phyloP scores from a whole-genome alignment of 2,329 filamentous ascomycete genomes.

The Cladosporium colombiae region DNA sequence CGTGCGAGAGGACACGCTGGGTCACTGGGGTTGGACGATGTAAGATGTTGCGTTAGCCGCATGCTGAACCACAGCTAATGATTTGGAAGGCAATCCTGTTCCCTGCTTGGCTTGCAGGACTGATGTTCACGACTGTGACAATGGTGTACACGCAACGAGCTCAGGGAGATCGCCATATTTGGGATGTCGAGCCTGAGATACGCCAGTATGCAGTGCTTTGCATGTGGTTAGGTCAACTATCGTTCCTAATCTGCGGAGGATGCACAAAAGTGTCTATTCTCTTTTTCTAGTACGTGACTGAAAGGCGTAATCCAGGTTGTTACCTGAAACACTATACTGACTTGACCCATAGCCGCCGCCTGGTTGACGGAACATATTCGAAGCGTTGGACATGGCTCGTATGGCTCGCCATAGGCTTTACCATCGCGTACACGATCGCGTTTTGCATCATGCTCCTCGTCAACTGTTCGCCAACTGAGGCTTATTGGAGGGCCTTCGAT shows the following conservation, averaged over 20 bases:
- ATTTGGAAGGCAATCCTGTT: constrained; percentile 23
- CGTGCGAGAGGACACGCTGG: constrained; percentile 31
- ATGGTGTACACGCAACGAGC: constrained; percentile 29
- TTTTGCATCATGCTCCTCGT: constrained; percentile 40
- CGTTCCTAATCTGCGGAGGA: constrained; percentile 36
- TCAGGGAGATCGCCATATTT: constrained; percentile 39
- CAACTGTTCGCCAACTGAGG: constrained; percentile 43
- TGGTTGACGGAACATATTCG: constrained; percentile 37
- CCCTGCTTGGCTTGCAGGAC: constrained; percentile 26
- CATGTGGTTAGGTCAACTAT: constrained; percentile 37
- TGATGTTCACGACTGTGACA: constrained; percentile 27
- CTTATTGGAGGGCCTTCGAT: constrained; percentile 45
- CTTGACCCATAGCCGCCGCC: no score
- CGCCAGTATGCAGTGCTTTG: constrained; percentile 28
- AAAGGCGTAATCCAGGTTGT: no score
- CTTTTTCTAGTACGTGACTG: constrained; percentile 47
- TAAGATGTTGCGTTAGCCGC: constrained; percentile 18
- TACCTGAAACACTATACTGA: no score
- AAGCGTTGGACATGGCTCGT: constrained; percentile 41
- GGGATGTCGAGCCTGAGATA: constrained; percentile 34
- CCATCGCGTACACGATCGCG: constrained; percentile 40
- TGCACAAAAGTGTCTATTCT: constrained; percentile 42
- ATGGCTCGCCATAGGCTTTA: constrained; percentile 41
- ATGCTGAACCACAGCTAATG: neutral
- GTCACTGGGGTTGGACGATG: constrained; percentile 37